Conservation (phyloP, 345 rosid species). For the Clausena lansium region DNA sequence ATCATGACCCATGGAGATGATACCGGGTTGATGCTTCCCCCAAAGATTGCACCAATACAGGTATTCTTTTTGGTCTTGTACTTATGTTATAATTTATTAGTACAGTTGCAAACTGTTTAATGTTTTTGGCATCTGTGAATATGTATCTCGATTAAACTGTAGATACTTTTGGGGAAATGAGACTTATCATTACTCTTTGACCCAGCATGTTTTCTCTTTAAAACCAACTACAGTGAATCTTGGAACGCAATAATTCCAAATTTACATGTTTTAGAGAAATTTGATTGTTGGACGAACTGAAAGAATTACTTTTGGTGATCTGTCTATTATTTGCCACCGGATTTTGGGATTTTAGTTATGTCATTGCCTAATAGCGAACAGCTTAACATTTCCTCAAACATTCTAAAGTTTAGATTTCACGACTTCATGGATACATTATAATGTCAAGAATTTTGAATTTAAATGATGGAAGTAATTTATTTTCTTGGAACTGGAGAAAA, state of each 20-base stretch:
- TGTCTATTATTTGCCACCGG: not conserved
- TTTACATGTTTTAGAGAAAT: not conserved
- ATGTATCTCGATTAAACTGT: not conserved
- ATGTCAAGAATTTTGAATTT: not conserved
- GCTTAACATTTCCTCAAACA: not conserved
- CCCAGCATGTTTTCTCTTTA: not conserved
- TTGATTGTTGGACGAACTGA: not conserved
- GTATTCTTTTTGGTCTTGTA: slow-evolving; percentile 27
- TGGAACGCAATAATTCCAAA: not conserved
- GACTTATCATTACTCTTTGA: not conserved
- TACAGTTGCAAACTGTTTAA: not conserved
- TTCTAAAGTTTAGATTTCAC: not conserved
- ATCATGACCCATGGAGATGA: slow-evolving; percentile 99
- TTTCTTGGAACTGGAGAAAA: not conserved
- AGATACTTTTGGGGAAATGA: not conserved
- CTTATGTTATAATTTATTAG: not conserved
- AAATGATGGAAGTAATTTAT: not conserved
- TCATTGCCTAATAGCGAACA: not conserved
- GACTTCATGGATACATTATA: not conserved
- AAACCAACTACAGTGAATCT: not conserved
- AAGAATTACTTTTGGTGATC: not conserved
- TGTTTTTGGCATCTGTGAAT: slow-evolving; percentile 1
- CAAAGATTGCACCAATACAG: slow-evolving; percentile 85
- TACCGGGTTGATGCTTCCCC: slow-evolving; percentile 90
- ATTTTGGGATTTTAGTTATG: not conserved